A percentile compares a stretch with the other conserved stretches of the same genome.
Evolutionary conservation across 768 basidiomycete species (phyloP).

Genomic region (Termitomyces sp.): DNA sequence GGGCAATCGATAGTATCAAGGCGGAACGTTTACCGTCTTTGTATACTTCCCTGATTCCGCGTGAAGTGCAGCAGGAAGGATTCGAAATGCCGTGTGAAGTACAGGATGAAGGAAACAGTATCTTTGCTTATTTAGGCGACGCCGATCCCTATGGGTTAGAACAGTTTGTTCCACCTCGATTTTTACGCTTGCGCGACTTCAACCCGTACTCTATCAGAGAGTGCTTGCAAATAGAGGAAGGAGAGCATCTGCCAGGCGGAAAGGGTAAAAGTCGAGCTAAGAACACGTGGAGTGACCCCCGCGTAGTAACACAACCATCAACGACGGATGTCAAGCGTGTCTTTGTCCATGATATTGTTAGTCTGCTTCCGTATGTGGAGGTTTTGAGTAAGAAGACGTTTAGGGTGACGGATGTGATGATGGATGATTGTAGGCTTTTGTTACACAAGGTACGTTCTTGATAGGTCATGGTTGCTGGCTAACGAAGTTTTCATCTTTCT

Average conservation of each 20-base stretch:
- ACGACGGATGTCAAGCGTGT: slow-evolving; percentile 38
- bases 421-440: slow-evolving; percentile 47
- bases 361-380: slow-evolving; percentile 47
- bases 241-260: background rate
- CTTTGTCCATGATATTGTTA: slow-evolving; percentile 42
- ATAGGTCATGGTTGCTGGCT: background rate
- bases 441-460: slow-evolving; percentile 35
- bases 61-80: background rate
- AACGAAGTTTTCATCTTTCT: background rate
- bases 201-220: slow-evolving; percentile 27
- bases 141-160: background rate
- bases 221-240: slow-evolving; percentile 8
- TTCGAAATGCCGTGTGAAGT: background rate
- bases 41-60: background rate
- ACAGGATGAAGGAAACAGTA: background rate
- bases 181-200: slow-evolving; percentile 32
- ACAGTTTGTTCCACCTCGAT: slow-evolving; percentile 7
- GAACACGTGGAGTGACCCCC: slow-evolving; percentile 24
- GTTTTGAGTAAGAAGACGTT: slow-evolving; percentile 42
- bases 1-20: slow-evolving; percentile 41
- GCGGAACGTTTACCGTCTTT: background rate
- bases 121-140: background rate
- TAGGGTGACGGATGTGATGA: slow-evolving; percentile 52
- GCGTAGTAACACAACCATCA: slow-evolving; percentile 37
- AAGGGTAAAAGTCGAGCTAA: slow-evolving; percentile 21